phyloP scores from a whole-genome alignment of 495 filamentous ascomycete species.

The Penicillium fimorum region DNA sequence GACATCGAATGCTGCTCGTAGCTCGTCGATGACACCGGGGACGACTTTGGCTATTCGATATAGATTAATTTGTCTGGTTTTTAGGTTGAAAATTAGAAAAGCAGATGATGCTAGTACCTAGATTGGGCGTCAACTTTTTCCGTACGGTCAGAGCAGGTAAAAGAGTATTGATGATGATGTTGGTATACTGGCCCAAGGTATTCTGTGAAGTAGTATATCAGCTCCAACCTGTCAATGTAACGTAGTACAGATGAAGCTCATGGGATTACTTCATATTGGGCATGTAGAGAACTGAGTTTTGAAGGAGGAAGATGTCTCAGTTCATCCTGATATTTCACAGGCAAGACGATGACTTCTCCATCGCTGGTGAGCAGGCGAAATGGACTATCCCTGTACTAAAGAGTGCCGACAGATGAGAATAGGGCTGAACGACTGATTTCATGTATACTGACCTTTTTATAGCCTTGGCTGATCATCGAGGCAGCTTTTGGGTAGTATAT shows the following conservation, averaged over 20 bases:
- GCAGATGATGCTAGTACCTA: slow-evolving; percentile 17
- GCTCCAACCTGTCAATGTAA: background rate
- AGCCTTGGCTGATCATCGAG: slow-evolving; percentile 27
- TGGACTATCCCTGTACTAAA: slow-evolving; percentile 30
- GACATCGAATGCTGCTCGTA: slow-evolving; percentile 24
- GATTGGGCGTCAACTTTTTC: slow-evolving; percentile 27
- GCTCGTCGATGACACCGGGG: slow-evolving; percentile 31
- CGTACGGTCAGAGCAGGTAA: slow-evolving; percentile 26
- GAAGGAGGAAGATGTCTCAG: slow-evolving; percentile 20
- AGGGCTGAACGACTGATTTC: background rate
- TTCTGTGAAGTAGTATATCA: slow-evolving; percentile 20
- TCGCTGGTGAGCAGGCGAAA: slow-evolving; percentile 36
- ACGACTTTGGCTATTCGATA: slow-evolving; percentile 24
- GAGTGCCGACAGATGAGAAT: background rate
- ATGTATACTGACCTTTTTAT: slow-evolving; percentile 23
- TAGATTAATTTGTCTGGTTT: background rate
- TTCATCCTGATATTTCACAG: slow-evolving; percentile 30
- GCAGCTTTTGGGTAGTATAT: slow-evolving; percentile 25
- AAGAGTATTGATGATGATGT: slow-evolving; percentile 27
- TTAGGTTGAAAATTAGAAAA: background rate
- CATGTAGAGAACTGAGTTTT: slow-evolving; percentile 29
- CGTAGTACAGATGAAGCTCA: background rate
- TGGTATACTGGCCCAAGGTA: slow-evolving; percentile 33
- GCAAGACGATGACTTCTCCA: slow-evolving; percentile 36
- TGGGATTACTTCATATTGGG: slow-evolving; percentile 27